Evolutionary conservation across 768 basidiomycete genomes (phyloP).

Genomic region (Tylopilus sp.): DNA sequence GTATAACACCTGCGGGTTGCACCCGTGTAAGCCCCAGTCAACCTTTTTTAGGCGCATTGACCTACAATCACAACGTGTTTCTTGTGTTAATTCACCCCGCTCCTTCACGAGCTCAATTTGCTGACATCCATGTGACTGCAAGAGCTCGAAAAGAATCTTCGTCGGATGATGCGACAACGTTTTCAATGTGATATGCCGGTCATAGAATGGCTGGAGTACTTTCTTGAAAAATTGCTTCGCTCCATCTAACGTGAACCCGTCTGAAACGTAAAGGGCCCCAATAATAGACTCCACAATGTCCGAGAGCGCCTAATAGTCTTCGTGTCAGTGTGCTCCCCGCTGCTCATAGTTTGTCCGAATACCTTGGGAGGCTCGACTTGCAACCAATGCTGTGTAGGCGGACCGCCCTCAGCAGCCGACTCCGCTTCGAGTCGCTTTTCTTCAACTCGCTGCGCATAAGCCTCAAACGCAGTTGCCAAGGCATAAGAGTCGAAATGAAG

Average conservation of each 20-base stretch:
- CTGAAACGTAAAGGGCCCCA: slow-evolving; percentile 77
- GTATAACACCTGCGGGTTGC: slow-evolving; percentile 54
- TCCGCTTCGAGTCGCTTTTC: slow-evolving; percentile 46
- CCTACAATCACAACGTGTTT: slow-evolving; percentile 54
- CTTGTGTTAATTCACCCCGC: slow-evolving; percentile 31
- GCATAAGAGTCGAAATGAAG: slow-evolving; percentile 55
- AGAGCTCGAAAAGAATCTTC: slow-evolving; percentile 66
- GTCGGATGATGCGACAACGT: slow-evolving; percentile 77
- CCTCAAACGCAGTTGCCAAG: slow-evolving; percentile 46
- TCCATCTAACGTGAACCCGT: slow-evolving; percentile 61
- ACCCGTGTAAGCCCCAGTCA: slow-evolving; percentile 17
- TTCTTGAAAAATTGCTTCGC: slow-evolving; percentile 63
- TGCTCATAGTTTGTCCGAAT: slow-evolving; percentile 7
- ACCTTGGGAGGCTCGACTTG: slow-evolving; percentile 79
- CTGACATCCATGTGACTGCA: slow-evolving; percentile 71
- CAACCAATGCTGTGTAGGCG: slow-evolving; percentile 73
- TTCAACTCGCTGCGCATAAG: slow-evolving; percentile 50
- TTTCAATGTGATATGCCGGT: slow-evolving; percentile 67
- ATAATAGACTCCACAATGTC: slow-evolving; percentile 79
- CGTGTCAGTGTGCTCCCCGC: slow-evolving; percentile 3
- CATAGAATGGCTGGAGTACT: slow-evolving; percentile 73
- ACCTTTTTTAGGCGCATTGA: slow-evolving; percentile 3
- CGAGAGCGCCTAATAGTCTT: slow-evolving; percentile 56
- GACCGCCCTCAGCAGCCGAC: slow-evolving; percentile 47
- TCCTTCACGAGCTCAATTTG: slow-evolving; percentile 59